Conservation (phyloP, 2,329 filamentous ascomycete genomes). For the Chaetoscypha palmicola region DNA sequence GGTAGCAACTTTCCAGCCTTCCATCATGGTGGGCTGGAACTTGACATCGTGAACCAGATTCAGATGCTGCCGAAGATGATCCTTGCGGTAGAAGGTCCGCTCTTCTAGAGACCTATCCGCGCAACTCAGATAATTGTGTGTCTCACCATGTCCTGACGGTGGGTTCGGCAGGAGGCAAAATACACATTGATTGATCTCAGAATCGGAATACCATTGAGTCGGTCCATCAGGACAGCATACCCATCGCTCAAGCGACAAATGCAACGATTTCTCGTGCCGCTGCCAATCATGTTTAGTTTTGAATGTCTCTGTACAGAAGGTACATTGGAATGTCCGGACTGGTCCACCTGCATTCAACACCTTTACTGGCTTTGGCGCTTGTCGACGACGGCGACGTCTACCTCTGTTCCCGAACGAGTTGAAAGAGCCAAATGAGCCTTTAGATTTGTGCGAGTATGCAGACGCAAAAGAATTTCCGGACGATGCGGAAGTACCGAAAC, state of each 20-base stretch:
- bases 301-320: slow-evolving; percentile 63
- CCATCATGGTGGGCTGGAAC: slow-evolving; percentile 57
- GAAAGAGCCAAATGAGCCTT: slow-evolving; percentile 41
- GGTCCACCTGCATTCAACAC: slow-evolving; percentile 36
- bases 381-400: slow-evolving; percentile 26
- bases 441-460: slow-evolving; percentile 51
- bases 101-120: slow-evolving; percentile 57
- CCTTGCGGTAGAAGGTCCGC: slow-evolving; percentile 59
- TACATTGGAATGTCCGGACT: slow-evolving; percentile 50
- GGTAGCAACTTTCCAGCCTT: slow-evolving; percentile 52
- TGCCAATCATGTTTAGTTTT: slow-evolving; percentile 65
- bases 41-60: slow-evolving; percentile 55
- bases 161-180: slow-evolving; percentile 53
- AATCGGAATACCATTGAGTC: slow-evolving; percentile 49
- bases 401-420: slow-evolving; percentile 26
- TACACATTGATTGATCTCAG: slow-evolving; percentile 49
- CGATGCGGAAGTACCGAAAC: slow-evolving; percentile 54
- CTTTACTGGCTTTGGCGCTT: slow-evolving; percentile 36
- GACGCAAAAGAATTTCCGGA: slow-evolving; percentile 52
- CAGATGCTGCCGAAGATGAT: slow-evolving; percentile 60
- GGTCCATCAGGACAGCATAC: slow-evolving; percentile 55
- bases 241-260: slow-evolving; percentile 58
- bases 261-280: slow-evolving; percentile 62
- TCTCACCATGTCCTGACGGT: slow-evolving; percentile 48
- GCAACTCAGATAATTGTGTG: slow-evolving; percentile 56